Conservation (phyloP, 176 grass and related monocot genomes). For the Rhipidocladum racemiflorum region DNA sequence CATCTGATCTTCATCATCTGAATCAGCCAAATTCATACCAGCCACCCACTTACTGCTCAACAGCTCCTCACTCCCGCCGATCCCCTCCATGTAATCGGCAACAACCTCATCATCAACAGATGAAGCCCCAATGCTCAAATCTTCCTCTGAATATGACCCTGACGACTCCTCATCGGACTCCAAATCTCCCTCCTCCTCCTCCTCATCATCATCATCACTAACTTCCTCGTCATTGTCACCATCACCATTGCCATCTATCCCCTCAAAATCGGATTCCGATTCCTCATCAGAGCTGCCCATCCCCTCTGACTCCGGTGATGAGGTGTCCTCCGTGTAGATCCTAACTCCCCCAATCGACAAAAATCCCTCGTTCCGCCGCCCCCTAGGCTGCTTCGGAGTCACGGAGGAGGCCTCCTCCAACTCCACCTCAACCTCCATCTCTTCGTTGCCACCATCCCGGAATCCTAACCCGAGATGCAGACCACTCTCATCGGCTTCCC, state of each 20-base stretch:
- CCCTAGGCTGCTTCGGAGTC: conserved; percentile 42
- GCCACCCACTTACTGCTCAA: conserved; percentile 42
- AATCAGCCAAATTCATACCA: conserved; percentile 52
- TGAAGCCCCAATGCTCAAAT: conserved; percentile 36
- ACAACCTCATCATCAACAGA: conserved; percentile 69
- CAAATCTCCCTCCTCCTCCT: conserved; percentile 22
- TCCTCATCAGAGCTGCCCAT: conserved; percentile 29
- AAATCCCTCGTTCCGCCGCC: conserved; percentile 45
- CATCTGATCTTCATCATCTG: conserved; percentile 37
- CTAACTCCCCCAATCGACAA: conserved; percentile 68
- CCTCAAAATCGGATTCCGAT: conserved; percentile 33
- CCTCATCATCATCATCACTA: no score
- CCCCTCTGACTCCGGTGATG: conserved; percentile 60
- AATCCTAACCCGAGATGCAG: conserved; percentile 58
- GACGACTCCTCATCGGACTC: conserved; percentile 17
- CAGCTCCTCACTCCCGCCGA: conserved; percentile 56
- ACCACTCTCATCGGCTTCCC: conserved; percentile 18
- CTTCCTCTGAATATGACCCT: conserved; percentile 31
- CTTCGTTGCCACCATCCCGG: conserved; percentile 19
- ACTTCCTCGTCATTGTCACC: conserved; percentile 23
- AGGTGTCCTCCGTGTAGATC: conserved; percentile 81
- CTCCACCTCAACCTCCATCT: conserved; percentile 26
- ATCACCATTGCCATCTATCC: conserved; percentile 27
- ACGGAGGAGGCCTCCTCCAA: conserved; percentile 26
- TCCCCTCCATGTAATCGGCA: conserved; percentile 80